Evolutionary conservation across 1,139 yeast species (phyloP).

Genomic region (Yamadazyma trypodendri): DNA sequence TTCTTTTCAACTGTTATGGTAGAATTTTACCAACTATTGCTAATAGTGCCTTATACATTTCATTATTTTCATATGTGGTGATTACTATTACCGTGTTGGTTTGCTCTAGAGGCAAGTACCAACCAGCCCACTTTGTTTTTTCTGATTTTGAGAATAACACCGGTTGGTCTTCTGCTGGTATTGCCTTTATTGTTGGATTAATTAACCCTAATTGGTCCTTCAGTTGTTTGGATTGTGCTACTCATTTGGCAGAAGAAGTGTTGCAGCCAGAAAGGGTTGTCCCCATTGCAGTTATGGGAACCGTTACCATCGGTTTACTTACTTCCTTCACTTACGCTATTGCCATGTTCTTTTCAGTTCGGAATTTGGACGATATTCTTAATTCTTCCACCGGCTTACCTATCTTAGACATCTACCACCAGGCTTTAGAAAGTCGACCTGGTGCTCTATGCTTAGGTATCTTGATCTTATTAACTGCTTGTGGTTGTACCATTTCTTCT

Average conservation of each 20-base stretch:
- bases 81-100: slow-evolving; percentile 39
- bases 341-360: slow-evolving; percentile 43
- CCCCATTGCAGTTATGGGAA: slow-evolving; percentile 43
- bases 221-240: slow-evolving; percentile 43
- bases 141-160: slow-evolving; percentile 36
- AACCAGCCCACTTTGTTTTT: slow-evolving; percentile 39
- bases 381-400: slow-evolving; percentile 38
- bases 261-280: slow-evolving; percentile 38
- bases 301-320: slow-evolving; percentile 41
- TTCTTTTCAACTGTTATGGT: slow-evolving; percentile 39
- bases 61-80: slow-evolving; percentile 35
- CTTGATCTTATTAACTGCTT: slow-evolving; percentile 37
- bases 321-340: slow-evolving; percentile 41
- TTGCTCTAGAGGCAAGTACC: slow-evolving; percentile 36
- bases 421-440: slow-evolving; percentile 34
- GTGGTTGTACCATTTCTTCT: slow-evolving; percentile 42
- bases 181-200: slow-evolving; percentile 44
- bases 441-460: slow-evolving; percentile 39
- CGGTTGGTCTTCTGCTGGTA: slow-evolving; percentile 42
- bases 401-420: slow-evolving; percentile 40
- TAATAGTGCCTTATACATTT: slow-evolving; percentile 34
- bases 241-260: slow-evolving; percentile 44
- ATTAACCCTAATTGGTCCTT: slow-evolving; percentile 47
- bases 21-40: slow-evolving; percentile 35
- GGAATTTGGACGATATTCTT: slow-evolving; percentile 29